phyloP scores from a whole-genome alignment of 352 stramenopile species.

The Discostella stelligera region DNA sequence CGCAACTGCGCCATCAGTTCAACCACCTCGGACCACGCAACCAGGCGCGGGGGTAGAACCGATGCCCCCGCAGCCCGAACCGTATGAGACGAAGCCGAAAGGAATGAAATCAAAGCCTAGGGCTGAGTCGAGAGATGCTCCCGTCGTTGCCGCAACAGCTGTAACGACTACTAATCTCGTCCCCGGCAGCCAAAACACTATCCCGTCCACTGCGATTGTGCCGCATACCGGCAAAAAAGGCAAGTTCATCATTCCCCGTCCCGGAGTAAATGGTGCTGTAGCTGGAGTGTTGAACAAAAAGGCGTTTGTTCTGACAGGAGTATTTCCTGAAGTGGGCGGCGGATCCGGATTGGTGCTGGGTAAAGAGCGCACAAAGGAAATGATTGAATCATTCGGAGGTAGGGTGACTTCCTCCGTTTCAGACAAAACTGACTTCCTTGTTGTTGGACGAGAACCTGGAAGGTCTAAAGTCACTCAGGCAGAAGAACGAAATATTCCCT shows the following conservation, averaged over 20 bases:
- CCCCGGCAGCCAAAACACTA: background rate
- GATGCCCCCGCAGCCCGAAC: conserved; percentile 4
- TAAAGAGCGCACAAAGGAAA: conserved; percentile 48
- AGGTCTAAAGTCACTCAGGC: conserved; percentile 57
- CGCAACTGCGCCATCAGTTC: background rate
- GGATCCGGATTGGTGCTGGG: conserved; percentile 57
- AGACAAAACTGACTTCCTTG: conserved; percentile 63
- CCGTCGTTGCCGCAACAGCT: conserved; percentile 9
- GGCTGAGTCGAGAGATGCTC: conserved; percentile 1
- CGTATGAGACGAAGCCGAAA: background rate
- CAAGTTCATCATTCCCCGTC: conserved; percentile 47
- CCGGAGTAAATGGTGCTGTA: conserved; percentile 54
- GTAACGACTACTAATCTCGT: conserved; percentile 7
- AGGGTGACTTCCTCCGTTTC: conserved; percentile 51
- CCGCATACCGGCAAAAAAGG: conserved; percentile 24
- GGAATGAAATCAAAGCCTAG: conserved; percentile 7
- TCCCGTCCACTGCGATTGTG: background rate
- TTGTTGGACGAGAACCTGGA: conserved; percentile 60
- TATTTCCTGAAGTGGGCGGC: conserved; percentile 71
- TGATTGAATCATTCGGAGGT: conserved; percentile 60
- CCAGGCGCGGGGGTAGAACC: background rate
- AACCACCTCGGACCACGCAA: background rate
- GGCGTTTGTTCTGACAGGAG: conserved; percentile 63
- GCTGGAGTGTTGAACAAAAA: conserved; percentile 48
- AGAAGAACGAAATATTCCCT: conserved; percentile 18